Percentiles rank a stretch among this genome's conserved stretches.
These are phyloP conservation scores for Hypoxylon cercidicola DNA, from an alignment of 495 filamentous ascomycete genomes.

Conservation along the genomic window DNA sequence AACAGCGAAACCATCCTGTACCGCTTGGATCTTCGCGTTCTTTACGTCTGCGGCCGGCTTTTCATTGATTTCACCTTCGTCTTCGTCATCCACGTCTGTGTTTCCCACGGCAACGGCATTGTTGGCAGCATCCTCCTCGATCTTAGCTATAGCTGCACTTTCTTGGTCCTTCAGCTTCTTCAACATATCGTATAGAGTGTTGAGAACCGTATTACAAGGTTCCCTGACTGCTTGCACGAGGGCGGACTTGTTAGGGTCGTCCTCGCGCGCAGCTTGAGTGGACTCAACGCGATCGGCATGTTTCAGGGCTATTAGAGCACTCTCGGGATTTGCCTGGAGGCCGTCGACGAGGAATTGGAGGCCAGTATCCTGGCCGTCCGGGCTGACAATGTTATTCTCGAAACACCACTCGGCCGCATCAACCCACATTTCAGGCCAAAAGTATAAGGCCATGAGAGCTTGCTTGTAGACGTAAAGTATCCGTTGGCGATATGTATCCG, in stretches of 20 bases:
- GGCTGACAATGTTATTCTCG: slow-evolving; percentile 69
- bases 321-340: slow-evolving; percentile 91
- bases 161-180: slow-evolving; percentile 79
- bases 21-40: slow-evolving; percentile 72
- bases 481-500: slow-evolving; percentile 73
- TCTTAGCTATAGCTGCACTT: slow-evolving; percentile 71
- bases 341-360: slow-evolving; percentile 79
- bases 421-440: slow-evolving; percentile 95
- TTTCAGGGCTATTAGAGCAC: slow-evolving; percentile 87
- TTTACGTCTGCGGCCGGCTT: slow-evolving; percentile 65
- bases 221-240: slow-evolving; percentile 80
- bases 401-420: slow-evolving; percentile 95
- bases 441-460: slow-evolving; percentile 90
- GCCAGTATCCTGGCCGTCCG: slow-evolving; percentile 71
- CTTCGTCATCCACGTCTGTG: slow-evolving; percentile 69
- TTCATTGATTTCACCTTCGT: slow-evolving; percentile 67
- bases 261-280: slow-evolving; percentile 72
- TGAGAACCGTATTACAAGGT: slow-evolving; percentile 83
- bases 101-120: slow-evolving; percentile 55
- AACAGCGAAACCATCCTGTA: slow-evolving; percentile 73
- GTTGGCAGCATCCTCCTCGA: slow-evolving; percentile 67
- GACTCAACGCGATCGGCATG: slow-evolving; percentile 86
- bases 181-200: slow-evolving; percentile 83
- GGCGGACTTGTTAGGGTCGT: slow-evolving; percentile 72
- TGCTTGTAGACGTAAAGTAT: slow-evolving; percentile 93